phyloP scores from a whole-genome alignment of 768 basidiomycete species.

The Lactifluus hygrophoroides region DNA sequence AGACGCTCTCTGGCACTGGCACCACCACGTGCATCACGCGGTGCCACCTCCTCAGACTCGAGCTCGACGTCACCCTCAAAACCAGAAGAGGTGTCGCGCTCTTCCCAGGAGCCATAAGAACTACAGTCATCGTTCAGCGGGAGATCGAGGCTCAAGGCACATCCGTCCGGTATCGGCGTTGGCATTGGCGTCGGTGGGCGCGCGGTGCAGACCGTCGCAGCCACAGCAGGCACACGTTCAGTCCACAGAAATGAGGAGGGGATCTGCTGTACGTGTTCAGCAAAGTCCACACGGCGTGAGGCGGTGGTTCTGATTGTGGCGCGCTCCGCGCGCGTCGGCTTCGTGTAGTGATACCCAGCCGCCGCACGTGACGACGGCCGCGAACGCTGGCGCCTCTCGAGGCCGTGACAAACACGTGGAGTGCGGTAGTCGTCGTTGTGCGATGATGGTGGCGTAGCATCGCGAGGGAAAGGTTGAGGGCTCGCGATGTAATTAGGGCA shows the following conservation, averaged over 20 bases:
- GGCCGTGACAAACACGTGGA: slow-evolving; percentile 6
- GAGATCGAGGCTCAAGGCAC: neutral
- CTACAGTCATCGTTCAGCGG: neutral
- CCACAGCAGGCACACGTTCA: no score
- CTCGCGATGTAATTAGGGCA: slow-evolving; percentile 1
- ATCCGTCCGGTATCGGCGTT: neutral
- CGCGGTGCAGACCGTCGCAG: no score
- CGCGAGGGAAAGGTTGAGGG: neutral
- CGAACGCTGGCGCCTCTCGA: slow-evolving; percentile 6
- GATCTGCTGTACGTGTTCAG: neutral
- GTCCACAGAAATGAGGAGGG: slow-evolving; percentile 8
- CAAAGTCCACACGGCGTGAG: slow-evolving; percentile 3
- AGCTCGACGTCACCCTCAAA: slow-evolving; percentile 11
- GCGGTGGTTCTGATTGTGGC: neutral
- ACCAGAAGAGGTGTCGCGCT: slow-evolving; percentile 1
- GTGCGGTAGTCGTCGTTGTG: neutral
- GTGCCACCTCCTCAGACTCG: neutral
- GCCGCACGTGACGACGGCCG: slow-evolving; percentile 1
- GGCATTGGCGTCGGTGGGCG: neutral
- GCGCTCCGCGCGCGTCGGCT: slow-evolving; percentile 6
- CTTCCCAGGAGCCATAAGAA: neutral
- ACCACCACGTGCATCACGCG: neutral
- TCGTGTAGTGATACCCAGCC: neutral
- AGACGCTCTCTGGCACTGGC: slow-evolving; percentile 6
- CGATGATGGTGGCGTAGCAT: neutral